Conservation (phyloP, 2,329 filamentous ascomycete genomes). For the Podosphaera xanthii region DNA sequence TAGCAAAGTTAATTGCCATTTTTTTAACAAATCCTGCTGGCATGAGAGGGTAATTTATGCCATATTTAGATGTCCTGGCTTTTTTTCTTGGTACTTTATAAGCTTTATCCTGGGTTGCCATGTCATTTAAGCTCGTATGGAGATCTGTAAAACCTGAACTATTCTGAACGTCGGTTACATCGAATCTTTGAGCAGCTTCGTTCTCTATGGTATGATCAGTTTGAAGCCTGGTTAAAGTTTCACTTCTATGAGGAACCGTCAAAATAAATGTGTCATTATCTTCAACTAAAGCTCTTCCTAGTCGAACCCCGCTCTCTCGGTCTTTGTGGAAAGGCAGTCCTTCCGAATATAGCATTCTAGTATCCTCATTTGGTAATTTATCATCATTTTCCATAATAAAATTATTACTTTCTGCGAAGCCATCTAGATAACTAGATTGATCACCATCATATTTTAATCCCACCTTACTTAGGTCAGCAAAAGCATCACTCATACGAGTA, state of each 20-base stretch:
- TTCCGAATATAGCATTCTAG: conserved; percentile 7
- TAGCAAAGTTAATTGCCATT: conserved; percentile 46
- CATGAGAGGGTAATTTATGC: conserved; percentile 53
- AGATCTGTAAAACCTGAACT: conserved; percentile 8
- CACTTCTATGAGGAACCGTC: conserved; percentile 13
- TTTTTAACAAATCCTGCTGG: conserved; percentile 53
- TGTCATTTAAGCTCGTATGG: conserved; percentile 6
- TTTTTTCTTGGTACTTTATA: conserved; percentile 21
- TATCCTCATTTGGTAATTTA: conserved; percentile 9
- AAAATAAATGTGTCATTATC: conserved; percentile 17
- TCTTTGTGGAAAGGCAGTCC: conserved; percentile 4
- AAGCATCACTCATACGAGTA: conserved; percentile 29
- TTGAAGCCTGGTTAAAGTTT: conserved; percentile 1
- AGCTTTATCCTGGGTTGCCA: conserved; percentile 5
- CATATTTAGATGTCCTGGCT: conserved; percentile 41
- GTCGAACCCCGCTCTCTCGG: conserved; percentile 14
- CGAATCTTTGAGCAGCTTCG: neutral
- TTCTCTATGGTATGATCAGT: neutral
- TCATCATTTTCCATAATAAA: conserved; percentile 5
- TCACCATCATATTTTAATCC: conserved; percentile 8
- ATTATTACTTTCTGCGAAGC: conserved; percentile 8
- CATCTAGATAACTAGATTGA: conserved; percentile 14
- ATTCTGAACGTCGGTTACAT: neutral
- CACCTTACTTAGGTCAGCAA: conserved; percentile 14
- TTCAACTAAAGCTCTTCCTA: conserved; percentile 9